Percentiles rank a stretch among this genome's conserved stretches.
Conservation (phyloP, 1,284 basidiomycete genomes). For the Ceratobasidium theobromae region DNA sequence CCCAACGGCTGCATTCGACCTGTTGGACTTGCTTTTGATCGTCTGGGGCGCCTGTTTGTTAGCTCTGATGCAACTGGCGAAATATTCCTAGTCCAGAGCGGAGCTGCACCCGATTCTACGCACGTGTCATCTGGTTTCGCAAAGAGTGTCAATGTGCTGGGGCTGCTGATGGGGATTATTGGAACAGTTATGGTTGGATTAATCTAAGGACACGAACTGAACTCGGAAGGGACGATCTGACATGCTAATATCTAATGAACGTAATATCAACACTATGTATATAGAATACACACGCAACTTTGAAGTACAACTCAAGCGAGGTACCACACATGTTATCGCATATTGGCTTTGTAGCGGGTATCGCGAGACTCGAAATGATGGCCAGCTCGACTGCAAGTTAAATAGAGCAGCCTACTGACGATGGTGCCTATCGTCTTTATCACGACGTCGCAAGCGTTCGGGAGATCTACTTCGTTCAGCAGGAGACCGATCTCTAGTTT, state of each 20-base stretch:
- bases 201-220: background rate
- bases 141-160: background rate
- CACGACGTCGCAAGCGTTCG: background rate
- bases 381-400: too few relatives aligned
- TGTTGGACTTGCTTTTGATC: constrained; percentile 29
- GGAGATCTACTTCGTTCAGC: constrained; percentile 10
- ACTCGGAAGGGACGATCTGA: too few relatives aligned
- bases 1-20: constrained; percentile 22
- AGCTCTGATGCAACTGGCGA: constrained; percentile 29
- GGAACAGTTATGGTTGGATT: background rate
- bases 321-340: background rate
- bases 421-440: constrained; percentile 1
- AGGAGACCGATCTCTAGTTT: constrained; percentile 2
- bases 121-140: background rate
- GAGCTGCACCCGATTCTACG: background rate
- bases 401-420: background rate
- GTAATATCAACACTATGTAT: background rate
- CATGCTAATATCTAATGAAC: too few relatives aligned
- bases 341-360: too few relatives aligned
- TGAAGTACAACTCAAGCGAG: background rate
- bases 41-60: constrained; percentile 24
- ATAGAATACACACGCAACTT: background rate
- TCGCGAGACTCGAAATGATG: too few relatives aligned
- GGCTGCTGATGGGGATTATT: background rate
- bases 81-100: constrained; percentile 17